Evolutionary conservation across 371 early-diverging fungal species (phyloP).

Genomic region (Saksenaea vasiformis): DNA sequence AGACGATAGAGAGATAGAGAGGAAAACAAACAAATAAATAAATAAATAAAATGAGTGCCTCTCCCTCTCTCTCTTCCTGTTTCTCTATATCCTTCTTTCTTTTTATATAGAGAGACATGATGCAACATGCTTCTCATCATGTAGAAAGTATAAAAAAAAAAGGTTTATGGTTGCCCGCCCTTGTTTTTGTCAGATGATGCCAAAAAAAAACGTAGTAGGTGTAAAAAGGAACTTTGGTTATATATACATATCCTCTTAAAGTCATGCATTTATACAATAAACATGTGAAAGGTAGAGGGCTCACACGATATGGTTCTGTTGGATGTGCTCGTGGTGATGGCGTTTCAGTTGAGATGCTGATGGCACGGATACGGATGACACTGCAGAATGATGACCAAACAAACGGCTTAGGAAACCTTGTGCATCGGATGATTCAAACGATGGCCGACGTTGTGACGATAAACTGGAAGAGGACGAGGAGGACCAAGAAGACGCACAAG

Average conservation of each 20-base stretch:
- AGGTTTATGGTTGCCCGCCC: not conserved
- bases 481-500: constrained; percentile 2
- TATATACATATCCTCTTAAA: not conserved
- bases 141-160: not conserved
- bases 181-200: constrained; percentile 1
- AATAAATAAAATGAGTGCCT: too few species aligned
- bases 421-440: constrained; percentile 65
- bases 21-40: too few species aligned
- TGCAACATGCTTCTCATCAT: not conserved
- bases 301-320: constrained; percentile 1
- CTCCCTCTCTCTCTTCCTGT: too few species aligned
- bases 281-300: not conserved
- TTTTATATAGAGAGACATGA: too few species aligned
- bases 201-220: not conserved
- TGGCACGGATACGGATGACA: constrained; percentile 4
- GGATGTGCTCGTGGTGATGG: constrained; percentile 1
- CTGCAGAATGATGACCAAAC: constrained; percentile 4
- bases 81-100: too few species aligned
- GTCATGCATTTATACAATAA: constrained; percentile 4
- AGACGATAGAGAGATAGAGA: too few species aligned
- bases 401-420: constrained; percentile 2
- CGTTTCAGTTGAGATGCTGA: constrained; percentile 6
- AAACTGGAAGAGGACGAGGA: constrained; percentile 4
- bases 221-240: not conserved
- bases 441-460: constrained; percentile 34